Evolutionary conservation across 352 stramenopile species (phyloP), one percentile per base, ranked within the genome.

Genomic region (Chrysophaeum taylorii): DNA sequence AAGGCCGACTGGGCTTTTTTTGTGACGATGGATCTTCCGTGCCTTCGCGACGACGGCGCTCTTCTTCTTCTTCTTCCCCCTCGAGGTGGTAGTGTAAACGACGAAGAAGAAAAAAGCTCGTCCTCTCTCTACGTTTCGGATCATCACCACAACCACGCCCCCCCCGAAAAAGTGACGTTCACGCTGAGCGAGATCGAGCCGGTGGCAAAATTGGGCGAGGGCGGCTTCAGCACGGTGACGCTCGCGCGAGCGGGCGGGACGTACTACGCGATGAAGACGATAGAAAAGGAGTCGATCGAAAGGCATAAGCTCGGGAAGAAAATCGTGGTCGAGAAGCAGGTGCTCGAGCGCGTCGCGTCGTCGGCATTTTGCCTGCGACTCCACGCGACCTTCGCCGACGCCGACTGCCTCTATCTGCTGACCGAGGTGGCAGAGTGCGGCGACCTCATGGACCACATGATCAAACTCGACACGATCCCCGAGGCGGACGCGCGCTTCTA

Each of bases 391-490:
- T 73, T 50, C 54, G 31, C n/a, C 33, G 60, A 60, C 41, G 61
- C 33, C 36, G 7, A 73, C 39, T 71, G 23, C 35, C 23, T 73
- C 15, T 73, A 73, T 41, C 62, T 73, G 21, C 69, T 73, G 2
- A 73, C 60, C 12, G 69, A 73, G 18, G 53, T 73, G 23, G 69
- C 63, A 18, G 60, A 73, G 25, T 64, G 61, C 12, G 69, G 69
- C 4, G 62, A 70, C 25, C 33, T 73, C 14, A 70, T 70, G 62
- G 38, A 31, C n/a, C 64, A 73, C 61, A 73, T 73, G 57, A 73
- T 71, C 25, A 41, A 73, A 18, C 57, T 72, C 36, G 35, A 67
- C 4, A 72, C 36, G 12, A 37, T 73, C 2, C 38, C 60, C 7
- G 29, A 73, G 36, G 27, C 37, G 14, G 16, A 63, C 29, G 62